phyloP scores from a whole-genome alignment of 2,329 filamentous ascomycete genomes.

The Fusarium sterilihyphosum region DNA sequence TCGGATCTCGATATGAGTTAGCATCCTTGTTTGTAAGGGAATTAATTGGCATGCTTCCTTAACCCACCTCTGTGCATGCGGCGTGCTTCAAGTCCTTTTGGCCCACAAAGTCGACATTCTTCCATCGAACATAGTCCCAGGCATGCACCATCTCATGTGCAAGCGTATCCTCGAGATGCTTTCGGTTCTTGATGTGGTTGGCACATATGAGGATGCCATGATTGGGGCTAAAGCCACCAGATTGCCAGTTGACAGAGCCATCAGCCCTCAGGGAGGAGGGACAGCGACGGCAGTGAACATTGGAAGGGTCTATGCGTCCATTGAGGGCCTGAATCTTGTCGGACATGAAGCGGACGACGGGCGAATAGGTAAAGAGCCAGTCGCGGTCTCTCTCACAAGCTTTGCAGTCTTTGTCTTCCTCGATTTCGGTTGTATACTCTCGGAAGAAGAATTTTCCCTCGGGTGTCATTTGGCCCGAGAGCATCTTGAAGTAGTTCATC shows the following conservation, averaged over 20 bases:
- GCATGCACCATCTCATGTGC: slow-evolving; percentile 98
- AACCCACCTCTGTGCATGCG: slow-evolving; percentile 86
- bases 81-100: slow-evolving; percentile 83
- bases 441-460: slow-evolving; percentile 81
- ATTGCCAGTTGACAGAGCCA: slow-evolving; percentile 70
- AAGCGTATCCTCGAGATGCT: slow-evolving; percentile 91
- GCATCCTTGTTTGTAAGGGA: background rate
- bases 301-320: slow-evolving; percentile 75
- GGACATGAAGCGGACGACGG: slow-evolving; percentile 85
- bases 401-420: slow-evolving; percentile 81
- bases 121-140: slow-evolving; percentile 92
- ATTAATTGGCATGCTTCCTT: background rate
- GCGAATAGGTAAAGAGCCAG: slow-evolving; percentile 86
- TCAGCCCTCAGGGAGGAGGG: slow-evolving; percentile 65
- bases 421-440: slow-evolving; percentile 75
- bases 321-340: slow-evolving; percentile 84
- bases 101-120: slow-evolving; percentile 78
- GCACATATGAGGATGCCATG: slow-evolving; percentile 93
- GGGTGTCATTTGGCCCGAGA: slow-evolving; percentile 76
- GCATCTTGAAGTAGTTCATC: slow-evolving; percentile 86
- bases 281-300: slow-evolving; percentile 86
- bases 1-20: slow-evolving; percentile 71
- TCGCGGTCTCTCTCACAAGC: slow-evolving; percentile 84
- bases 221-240: slow-evolving; percentile 85
- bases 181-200: slow-evolving; percentile 83